A percentile compares a stretch with the other conserved stretches of the same genome.
Evolutionary conservation across 2,329 filamentous ascomycete genomes (phyloP).

Genomic region (Anthostomella pinea): DNA sequence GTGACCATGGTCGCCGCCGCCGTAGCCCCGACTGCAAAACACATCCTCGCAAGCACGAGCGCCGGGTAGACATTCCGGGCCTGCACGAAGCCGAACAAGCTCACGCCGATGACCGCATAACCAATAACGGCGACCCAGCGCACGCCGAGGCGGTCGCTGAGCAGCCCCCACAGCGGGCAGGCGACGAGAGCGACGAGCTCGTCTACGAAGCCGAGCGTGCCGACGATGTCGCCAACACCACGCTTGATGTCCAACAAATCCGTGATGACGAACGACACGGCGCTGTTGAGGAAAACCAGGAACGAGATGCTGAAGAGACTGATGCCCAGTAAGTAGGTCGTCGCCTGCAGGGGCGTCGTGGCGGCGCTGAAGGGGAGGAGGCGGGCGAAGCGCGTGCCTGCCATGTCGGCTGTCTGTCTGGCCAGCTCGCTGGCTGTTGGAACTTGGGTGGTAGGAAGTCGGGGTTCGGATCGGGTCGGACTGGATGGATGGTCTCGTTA

Average conservation of each 20-base stretch:
- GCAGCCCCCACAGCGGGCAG: slow-evolving; percentile 75
- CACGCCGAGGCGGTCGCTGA: slow-evolving; percentile 75
- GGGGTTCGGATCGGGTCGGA: not conserved
- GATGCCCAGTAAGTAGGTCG: slow-evolving; percentile 76
- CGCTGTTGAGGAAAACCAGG: slow-evolving; percentile 85
- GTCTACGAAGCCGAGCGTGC: slow-evolving; percentile 81
- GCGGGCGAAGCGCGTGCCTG: too few relatives aligned
- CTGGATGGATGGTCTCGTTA: not conserved
- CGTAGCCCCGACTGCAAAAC: slow-evolving; percentile 91
- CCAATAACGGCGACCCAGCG: slow-evolving; percentile 71
- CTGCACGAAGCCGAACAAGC: slow-evolving; percentile 79
- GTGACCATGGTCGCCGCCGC: slow-evolving; percentile 96
- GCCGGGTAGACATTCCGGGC: slow-evolving; percentile 85
- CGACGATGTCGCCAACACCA: slow-evolving; percentile 75
- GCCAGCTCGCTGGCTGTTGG: too few relatives aligned
- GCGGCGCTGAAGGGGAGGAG: slow-evolving; percentile 57
- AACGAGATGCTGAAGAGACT: slow-evolving; percentile 86
- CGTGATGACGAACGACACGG: slow-evolving; percentile 80
- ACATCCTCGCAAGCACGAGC: slow-evolving; percentile 75
- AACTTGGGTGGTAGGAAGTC: too few relatives aligned
- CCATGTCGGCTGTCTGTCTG: too few relatives aligned
- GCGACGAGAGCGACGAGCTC: slow-evolving; percentile 79
- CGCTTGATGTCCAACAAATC: slow-evolving; percentile 73
- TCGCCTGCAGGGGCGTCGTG: slow-evolving; percentile 60
- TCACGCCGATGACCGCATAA: slow-evolving; percentile 75